A percentile compares a stretch with the other conserved stretches of the same genome.
Conservation (phyloP, 768 basidiomycete species). For the Polyporus arcularius region DNA sequence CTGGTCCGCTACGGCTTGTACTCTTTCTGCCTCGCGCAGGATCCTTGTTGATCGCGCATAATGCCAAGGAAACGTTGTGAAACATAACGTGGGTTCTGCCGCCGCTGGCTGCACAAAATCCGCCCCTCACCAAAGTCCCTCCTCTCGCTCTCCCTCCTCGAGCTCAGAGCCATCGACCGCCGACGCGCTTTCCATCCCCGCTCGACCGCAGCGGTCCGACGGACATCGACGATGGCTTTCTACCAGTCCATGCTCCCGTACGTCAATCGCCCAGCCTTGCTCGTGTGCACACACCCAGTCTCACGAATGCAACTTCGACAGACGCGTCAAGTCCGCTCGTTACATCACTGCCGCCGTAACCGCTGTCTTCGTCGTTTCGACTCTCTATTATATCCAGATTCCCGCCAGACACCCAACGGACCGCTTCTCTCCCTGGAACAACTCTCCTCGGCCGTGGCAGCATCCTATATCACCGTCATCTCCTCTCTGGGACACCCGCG, state of each 20-base stretch:
- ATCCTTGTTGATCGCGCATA: no score
- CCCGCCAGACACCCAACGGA: not conserved
- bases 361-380: constrained; percentile 18
- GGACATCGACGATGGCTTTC: not conserved
- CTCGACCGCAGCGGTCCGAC: not conserved
- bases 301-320: not conserved
- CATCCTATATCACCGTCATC: constrained; percentile 14
- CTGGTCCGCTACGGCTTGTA: no score
- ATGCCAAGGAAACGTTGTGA: no score
- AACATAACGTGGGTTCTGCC: no score
- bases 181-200: not conserved
- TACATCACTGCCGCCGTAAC: constrained; percentile 13
- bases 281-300: not conserved
- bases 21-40: no score
- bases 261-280: not conserved
- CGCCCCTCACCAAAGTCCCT: no score
- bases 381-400: constrained; percentile 21
- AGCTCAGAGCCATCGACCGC: not conserved
- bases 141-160: not conserved
- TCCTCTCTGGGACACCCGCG: constrained; percentile 52
- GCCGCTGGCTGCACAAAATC: no score
- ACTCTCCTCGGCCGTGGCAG: not conserved
- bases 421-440: not conserved
- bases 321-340: constrained; percentile 18
- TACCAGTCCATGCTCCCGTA: constrained; percentile 6